Percentiles rank a stretch among this genome's conserved stretches.
These are phyloP conservation scores for Botrytis deweyae DNA, from an alignment of 2,329 filamentous ascomycete species.

Conservation along the genomic window DNA sequence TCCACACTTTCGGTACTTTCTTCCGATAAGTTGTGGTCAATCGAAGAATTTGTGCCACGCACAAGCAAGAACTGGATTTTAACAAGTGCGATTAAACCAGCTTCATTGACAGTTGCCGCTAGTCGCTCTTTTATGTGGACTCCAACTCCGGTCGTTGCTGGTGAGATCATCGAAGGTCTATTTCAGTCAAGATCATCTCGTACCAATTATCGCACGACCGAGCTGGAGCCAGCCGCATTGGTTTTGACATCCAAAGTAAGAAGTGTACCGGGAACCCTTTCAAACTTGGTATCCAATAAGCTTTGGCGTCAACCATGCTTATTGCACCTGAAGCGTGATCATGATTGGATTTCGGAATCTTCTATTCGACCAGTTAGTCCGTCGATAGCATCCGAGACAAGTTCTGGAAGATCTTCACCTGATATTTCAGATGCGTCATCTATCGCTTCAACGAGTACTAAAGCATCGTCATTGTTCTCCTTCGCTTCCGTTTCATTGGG, in stretches of 20 bases:
- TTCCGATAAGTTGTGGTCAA: conserved; percentile 31
- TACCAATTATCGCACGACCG: conserved; percentile 28
- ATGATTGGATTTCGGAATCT: conserved; percentile 40
- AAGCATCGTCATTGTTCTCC: conserved; percentile 36
- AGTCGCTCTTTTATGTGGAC: conserved; percentile 26
- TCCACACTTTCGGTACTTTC: conserved; percentile 23
- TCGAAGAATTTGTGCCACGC: neutral
- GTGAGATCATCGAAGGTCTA: conserved; percentile 25
- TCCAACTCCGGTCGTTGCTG: neutral
- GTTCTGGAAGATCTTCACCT: conserved; percentile 37
- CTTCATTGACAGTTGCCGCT: neutral
- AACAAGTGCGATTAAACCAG: neutral
- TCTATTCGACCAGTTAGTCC: conserved; percentile 37
- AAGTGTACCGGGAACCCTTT: conserved; percentile 19
- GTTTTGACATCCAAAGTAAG: conserved; percentile 32
- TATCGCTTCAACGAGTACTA: conserved; percentile 38
- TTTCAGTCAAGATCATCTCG: conserved; percentile 25
- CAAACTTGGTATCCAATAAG: conserved; percentile 29
- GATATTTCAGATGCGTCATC: conserved; percentile 36
- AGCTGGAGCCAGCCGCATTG: conserved; percentile 32
- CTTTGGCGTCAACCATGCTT: conserved; percentile 33
- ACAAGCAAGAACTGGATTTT: conserved; percentile 24
- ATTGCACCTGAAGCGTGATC: conserved; percentile 25
- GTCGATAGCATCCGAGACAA: conserved; percentile 34
- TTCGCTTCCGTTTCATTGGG: neutral